Conservation (phyloP, 176 grass and related monocot genomes). For the Oryza meridionalis region DNA sequence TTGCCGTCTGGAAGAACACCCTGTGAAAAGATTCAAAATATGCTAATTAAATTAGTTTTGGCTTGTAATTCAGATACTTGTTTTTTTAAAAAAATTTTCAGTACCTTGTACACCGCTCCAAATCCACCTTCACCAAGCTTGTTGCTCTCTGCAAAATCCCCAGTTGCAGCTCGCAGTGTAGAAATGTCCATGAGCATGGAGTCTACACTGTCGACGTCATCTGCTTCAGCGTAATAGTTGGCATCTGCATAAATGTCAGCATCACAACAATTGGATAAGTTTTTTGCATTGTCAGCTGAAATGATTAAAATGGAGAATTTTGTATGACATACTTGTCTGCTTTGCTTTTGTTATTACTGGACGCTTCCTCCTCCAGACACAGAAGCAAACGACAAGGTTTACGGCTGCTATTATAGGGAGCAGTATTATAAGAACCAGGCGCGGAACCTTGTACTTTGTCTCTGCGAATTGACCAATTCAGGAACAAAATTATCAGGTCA, state of each 20-base stretch:
- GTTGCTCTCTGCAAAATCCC: conserved; percentile 38
- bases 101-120: conserved; percentile 48
- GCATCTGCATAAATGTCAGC: background rate
- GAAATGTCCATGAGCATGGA: conserved; percentile 49
- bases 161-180: conserved; percentile 34
- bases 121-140: conserved; percentile 58
- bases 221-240: background rate
- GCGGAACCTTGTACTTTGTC: conserved; percentile 21
- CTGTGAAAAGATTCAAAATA: background rate
- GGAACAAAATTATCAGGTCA: background rate
- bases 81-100: background rate
- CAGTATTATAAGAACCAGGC: conserved; percentile 15
- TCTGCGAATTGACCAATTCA: background rate
- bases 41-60: background rate
- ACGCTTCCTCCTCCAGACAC: conserved; percentile 4
- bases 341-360: background rate
- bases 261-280: background rate
- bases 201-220: conserved; percentile 18
- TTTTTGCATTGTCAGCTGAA: too few relatives aligned
- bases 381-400: conserved; percentile 25
- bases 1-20: conserved; percentile 35
- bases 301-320: too few relatives aligned
- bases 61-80: background rate
- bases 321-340: background rate
- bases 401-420: background rate